Evolutionary conservation across 1,284 basidiomycete genomes (phyloP).

Genomic region (Golubevia pallescens): DNA sequence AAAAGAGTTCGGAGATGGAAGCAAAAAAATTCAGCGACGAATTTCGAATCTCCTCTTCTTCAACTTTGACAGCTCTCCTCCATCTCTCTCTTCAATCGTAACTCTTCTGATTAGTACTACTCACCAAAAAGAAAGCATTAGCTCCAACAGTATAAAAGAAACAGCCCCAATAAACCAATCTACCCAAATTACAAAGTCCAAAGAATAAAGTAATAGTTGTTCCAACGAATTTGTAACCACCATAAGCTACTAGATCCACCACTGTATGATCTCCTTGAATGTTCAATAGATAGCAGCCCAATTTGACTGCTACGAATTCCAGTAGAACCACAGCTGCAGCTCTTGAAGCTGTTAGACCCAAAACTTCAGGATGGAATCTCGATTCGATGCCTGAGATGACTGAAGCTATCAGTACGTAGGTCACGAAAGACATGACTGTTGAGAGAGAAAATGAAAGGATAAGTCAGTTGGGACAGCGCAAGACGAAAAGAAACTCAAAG

Average conservation of each 20-base stretch:
- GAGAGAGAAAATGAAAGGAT: slow-evolving; percentile 3
- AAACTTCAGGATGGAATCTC: slow-evolving; percentile 85
- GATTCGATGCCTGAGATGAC: slow-evolving; percentile 82
- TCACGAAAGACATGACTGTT: slow-evolving; percentile 91
- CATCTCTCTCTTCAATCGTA: not conserved
- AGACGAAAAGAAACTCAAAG: not conserved
- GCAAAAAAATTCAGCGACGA: too few relatives aligned
- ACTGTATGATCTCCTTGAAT: slow-evolving; percentile 75
- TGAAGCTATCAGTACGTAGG: slow-evolving; percentile 85
- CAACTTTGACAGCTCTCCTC: too few relatives aligned
- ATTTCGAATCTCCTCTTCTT: too few relatives aligned
- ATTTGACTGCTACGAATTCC: slow-evolving; percentile 86
- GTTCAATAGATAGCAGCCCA: slow-evolving; percentile 88
- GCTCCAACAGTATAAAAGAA: slow-evolving; percentile 86
- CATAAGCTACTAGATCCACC: slow-evolving; percentile 73
- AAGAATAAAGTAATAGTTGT: slow-evolving; percentile 50
- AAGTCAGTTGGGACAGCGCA: slow-evolving; percentile 4
- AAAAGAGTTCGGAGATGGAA: too few relatives aligned
- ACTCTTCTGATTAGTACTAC: slow-evolving; percentile 8
- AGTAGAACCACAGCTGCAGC: slow-evolving; percentile 67
- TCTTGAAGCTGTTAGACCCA: slow-evolving; percentile 84
- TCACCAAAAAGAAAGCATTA: slow-evolving; percentile 90
- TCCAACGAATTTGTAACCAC: slow-evolving; percentile 92
- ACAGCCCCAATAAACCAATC: slow-evolving; percentile 73
- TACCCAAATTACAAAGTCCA: slow-evolving; percentile 33